A percentile compares a stretch with the other conserved stretches of the same genome.
Evolutionary conservation across 2,329 filamentous ascomycete species (phyloP).

Genomic region (Aspergillus transmontanensis): DNA sequence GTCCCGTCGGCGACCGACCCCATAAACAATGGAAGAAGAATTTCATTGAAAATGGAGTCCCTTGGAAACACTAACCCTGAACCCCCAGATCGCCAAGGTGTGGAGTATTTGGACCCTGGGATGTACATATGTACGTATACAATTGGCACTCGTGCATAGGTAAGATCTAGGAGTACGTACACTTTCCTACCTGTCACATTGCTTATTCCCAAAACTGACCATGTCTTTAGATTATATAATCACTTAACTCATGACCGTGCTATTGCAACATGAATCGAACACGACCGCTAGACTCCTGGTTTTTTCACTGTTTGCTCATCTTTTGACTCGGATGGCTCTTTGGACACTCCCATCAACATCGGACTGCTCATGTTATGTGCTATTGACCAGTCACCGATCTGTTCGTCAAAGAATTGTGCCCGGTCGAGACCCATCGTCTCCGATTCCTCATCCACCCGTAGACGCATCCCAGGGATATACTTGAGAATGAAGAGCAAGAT

Average conservation of each 20-base stretch:
- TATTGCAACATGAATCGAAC: background rate
- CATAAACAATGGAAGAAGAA: background rate
- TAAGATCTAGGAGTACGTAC: background rate
- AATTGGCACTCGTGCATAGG: background rate
- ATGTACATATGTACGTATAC: background rate
- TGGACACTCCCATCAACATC: slow-evolving; percentile 18
- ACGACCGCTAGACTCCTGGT: background rate
- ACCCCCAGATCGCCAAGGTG: slow-evolving; percentile 1
- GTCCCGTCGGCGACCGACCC: background rate
- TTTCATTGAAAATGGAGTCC: background rate
- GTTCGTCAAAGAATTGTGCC: slow-evolving; percentile 60
- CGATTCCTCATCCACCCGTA: slow-evolving; percentile 57
- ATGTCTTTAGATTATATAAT: background rate
- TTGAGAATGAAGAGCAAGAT: slow-evolving; percentile 57
- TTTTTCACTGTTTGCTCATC: slow-evolving; percentile 12
- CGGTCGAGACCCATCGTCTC: slow-evolving; percentile 59
- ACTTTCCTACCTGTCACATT: background rate
- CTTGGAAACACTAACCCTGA: background rate
- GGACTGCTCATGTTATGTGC: slow-evolving; percentile 21
- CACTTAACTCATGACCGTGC: background rate
- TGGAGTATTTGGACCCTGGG: background rate
- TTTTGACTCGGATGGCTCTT: slow-evolving; percentile 15
- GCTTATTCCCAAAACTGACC: background rate
- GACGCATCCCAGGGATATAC: slow-evolving; percentile 56
- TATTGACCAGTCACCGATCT: slow-evolving; percentile 56